A percentile compares a stretch with the other conserved stretches of the same genome.
Evolutionary conservation across 2,329 filamentous ascomycete genomes (phyloP).

Genomic region (Elsinoe ampelina): DNA sequence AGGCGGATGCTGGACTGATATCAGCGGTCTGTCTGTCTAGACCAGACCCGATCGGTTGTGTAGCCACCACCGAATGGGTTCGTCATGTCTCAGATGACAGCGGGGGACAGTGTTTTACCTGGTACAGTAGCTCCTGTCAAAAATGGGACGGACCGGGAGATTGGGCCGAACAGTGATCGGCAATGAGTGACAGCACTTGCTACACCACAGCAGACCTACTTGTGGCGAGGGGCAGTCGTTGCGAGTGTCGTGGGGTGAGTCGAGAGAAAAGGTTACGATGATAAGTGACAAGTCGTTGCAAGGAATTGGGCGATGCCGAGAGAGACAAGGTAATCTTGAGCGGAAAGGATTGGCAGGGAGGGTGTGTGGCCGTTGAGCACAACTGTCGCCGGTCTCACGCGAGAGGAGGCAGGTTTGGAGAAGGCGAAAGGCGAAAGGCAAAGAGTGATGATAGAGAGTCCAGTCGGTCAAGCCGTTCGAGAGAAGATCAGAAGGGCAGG

Average conservation of each 20-base stretch:
- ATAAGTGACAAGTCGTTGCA: constrained; percentile 1
- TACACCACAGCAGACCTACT: neutral
- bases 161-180: constrained; percentile 9
- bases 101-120: constrained; percentile 9
- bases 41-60: constrained; percentile 5
- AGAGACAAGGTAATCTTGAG: constrained; percentile 9
- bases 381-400: constrained; percentile 5
- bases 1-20: constrained; percentile 7
- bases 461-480: neutral
- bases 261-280: neutral
- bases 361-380: constrained; percentile 5
- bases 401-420: constrained; percentile 2
- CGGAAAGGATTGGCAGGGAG: constrained; percentile 1
- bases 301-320: constrained; percentile 2
- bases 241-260: neutral
- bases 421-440: neutral
- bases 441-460: neutral
- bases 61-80: constrained; percentile 3
- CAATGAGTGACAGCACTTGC: neutral
- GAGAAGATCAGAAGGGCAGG: neutral
- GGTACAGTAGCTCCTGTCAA: constrained; percentile 9
- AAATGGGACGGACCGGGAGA: constrained; percentile 5
- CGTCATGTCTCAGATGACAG: constrained; percentile 13
- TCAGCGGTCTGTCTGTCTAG: constrained; percentile 1
- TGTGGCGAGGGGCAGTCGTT: neutral